Evolutionary conservation across 495 filamentous ascomycete genomes (phyloP).

Genomic region (Hyaloscypha finlandica): DNA sequence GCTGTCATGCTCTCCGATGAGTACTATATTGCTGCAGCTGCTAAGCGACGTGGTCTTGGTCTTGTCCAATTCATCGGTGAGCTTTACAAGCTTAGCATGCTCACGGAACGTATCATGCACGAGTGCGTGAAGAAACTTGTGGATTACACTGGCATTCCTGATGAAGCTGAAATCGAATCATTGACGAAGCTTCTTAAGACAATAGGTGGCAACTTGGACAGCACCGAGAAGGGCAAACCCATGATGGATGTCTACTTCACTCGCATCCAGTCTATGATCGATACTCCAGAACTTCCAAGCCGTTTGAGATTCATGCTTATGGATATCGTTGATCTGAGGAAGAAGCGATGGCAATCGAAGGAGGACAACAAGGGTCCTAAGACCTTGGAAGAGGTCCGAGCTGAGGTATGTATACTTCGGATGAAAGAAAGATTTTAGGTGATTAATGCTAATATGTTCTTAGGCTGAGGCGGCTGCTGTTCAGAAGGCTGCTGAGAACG

Average conservation of each 20-base stretch:
- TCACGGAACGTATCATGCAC: conserved; percentile 99
- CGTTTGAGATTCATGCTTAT: conserved; percentile 94
- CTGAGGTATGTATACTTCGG: conserved; percentile 60
- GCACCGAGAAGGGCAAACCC: conserved; percentile 72
- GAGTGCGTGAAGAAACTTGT: conserved; percentile 97
- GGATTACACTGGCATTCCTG: conserved; percentile 89
- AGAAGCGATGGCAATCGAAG: conserved; percentile 76
- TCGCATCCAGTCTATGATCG: conserved; percentile 78
- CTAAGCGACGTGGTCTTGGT: conserved; percentile 95
- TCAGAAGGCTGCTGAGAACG: conserved; percentile 61
- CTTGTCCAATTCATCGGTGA: conserved; percentile 99
- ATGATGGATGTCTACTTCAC: conserved; percentile 95
- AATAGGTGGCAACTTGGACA: conserved; percentile 83
- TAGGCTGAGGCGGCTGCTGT: conserved; percentile 69
- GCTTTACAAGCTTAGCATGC: conserved; percentile 96
- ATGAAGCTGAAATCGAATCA: conserved; percentile 95
- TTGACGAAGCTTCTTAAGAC: conserved; percentile 90
- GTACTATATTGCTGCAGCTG: conserved; percentile 93
- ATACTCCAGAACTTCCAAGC: conserved; percentile 76
- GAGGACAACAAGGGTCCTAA: conserved; percentile 91
- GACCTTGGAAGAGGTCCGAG: conserved; percentile 88
- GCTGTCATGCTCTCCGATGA: conserved; percentile 88
- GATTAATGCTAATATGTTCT: conserved; percentile 25
- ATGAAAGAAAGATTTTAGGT: neutral
- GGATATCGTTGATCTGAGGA: conserved; percentile 86